Evolutionary conservation across 1,284 basidiomycete species (phyloP).

Genomic region (Austropuccinia psidii): DNA sequence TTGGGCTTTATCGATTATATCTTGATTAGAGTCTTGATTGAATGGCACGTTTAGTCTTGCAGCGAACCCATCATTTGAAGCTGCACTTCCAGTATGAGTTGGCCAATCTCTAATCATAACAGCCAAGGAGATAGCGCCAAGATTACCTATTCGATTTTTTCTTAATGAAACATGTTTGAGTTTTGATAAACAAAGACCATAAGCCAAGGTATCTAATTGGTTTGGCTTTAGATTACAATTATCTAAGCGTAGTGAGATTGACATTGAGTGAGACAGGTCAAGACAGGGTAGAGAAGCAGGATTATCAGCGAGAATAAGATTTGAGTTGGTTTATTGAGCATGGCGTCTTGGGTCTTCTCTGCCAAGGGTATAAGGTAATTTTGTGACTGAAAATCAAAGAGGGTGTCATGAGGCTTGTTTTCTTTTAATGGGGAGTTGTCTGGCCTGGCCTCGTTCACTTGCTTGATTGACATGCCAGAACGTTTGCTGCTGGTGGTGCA

Average conservation of each 20-base stretch:
- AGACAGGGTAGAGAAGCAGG: no score
- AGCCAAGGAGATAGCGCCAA: constrained; percentile 80
- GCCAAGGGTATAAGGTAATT: no score
- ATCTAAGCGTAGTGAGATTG: constrained; percentile 22
- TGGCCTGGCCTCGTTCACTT: no score
- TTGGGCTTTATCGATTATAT: neutral
- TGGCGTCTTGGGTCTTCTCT: no score
- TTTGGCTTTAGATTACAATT: neutral
- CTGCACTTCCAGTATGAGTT: constrained; percentile 60
- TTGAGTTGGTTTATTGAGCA: no score
- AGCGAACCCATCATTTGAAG: constrained; percentile 5
- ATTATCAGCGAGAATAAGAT: no score
- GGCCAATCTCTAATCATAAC: constrained; percentile 93
- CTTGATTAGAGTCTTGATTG: neutral
- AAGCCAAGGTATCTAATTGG: constrained; percentile 50
- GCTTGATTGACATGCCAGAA: no score
- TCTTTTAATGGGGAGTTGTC: no score
- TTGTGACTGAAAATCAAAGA: no score
- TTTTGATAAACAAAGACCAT: constrained; percentile 69
- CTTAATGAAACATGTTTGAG: constrained; percentile 78
- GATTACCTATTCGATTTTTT: constrained; percentile 69
- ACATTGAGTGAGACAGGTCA: no score
- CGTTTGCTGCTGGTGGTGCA: no score
- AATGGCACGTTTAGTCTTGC: constrained; percentile 38
- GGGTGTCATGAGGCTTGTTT: no score